phyloP scores from a whole-genome alignment of 2,329 filamentous ascomycete species.

The Monilinia fructicola region DNA sequence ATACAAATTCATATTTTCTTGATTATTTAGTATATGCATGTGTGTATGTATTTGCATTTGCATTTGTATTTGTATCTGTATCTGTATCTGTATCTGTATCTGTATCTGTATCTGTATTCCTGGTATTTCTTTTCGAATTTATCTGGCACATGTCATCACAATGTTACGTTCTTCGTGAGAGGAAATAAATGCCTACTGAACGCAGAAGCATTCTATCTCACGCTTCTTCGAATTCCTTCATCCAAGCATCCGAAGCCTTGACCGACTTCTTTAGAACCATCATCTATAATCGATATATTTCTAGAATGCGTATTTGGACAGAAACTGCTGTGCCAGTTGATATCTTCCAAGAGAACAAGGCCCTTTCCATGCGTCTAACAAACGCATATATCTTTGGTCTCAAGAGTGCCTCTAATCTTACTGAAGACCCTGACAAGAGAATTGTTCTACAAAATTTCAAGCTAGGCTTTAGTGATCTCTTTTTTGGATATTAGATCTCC shows the following conservation, averaged over 20 bases:
- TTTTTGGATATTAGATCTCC: slow-evolving; percentile 1
- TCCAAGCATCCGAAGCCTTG: not conserved
- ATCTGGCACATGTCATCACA: not conserved
- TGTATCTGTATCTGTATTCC: too few species aligned
- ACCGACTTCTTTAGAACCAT: not conserved
- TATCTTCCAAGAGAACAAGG: slow-evolving; percentile 4
- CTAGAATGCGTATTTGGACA: not conserved
- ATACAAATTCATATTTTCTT: not conserved
- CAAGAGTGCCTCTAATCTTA: not conserved
- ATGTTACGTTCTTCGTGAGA: slow-evolving; percentile 5
- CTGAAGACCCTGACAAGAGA: not conserved
- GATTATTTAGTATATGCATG: not conserved
- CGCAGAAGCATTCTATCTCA: slow-evolving; percentile 3
- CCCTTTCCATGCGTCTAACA: slow-evolving; percentile 10
- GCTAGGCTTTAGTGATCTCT: not conserved
- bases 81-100: too few species aligned
- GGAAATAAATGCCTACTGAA: not conserved
- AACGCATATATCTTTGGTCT: slow-evolving; percentile 2
- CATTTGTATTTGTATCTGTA: too few species aligned
- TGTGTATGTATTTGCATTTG: too few species aligned
- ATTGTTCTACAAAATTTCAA: not conserved
- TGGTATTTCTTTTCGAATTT: too few species aligned
- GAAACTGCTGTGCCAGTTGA: not conserved
- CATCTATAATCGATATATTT: not conserved
- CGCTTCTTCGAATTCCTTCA: slow-evolving; percentile 15